Evolutionary conservation across 2,329 filamentous ascomycete species (phyloP), one percentile per base, ranked within the genome.

Genomic region (Verticillium longisporum): DNA sequence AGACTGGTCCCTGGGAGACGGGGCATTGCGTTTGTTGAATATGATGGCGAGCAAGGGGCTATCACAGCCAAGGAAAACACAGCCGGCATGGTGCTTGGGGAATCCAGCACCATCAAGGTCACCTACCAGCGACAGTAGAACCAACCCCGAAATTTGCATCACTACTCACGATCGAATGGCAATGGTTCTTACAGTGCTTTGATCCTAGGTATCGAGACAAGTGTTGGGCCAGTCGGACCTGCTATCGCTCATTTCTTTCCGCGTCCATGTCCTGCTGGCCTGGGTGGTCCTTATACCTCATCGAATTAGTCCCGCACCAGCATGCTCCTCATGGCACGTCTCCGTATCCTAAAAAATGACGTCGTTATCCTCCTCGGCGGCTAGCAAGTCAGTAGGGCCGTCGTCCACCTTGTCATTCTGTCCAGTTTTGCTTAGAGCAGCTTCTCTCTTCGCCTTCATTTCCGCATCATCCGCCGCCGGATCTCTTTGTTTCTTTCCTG

Each of bases 21-120:
- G 65, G 92, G 92, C 3, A 93, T 99, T 74, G 95, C 92, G 0
- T 99, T 99, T 74, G 92, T 97, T 63, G 95, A 99, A 75, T 99
- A 98, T 77, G 92, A 97, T 70, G 88, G 86, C 66, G 92, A 98
- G 77, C 83, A 88, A 56, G 92, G 91, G 53, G 93, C 95, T 33
- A 97, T 97, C 69, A 88, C 87, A 60, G 95, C 95, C 18, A 98
- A 97, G 82, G 94, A 98, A 80, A 92, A 89, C 65, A 96, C 92
- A 36, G 89, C 91, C 13, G 92, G 91, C 26, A 93, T 95, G 86
- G 80, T 85, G 31, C 79, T 99, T 67, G 86, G 87, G 55, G 84
- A 84, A 66, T 61, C 64, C n/a, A 91, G 92, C 77, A 81, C 86
- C 7, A 91, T 99, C 74, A 96, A 95, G 78, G 93, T 99, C 66